Percentiles rank a stretch among this genome's conserved stretches.
These are phyloP conservation scores for Fusarium siculi DNA, from an alignment of 2,329 filamentous ascomycete species.

Conservation along the genomic window DNA sequence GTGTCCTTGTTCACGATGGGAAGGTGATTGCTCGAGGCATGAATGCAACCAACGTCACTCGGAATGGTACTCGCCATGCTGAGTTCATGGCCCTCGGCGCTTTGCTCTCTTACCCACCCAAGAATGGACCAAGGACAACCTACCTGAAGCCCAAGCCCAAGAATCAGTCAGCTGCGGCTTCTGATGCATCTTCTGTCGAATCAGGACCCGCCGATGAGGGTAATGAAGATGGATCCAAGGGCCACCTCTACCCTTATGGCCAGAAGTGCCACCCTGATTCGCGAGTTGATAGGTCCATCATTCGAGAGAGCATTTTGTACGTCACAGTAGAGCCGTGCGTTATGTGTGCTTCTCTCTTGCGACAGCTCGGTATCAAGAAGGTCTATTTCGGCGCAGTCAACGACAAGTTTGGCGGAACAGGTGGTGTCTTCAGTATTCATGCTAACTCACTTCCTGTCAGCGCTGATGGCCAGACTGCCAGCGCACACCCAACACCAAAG, in stretches of 20 bases:
- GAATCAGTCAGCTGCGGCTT: constrained; percentile 33
- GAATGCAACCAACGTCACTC: constrained; percentile 94
- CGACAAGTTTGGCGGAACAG: constrained; percentile 96
- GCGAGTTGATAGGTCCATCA: constrained; percentile 72
- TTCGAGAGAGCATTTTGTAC: constrained; percentile 82
- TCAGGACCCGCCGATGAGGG: constrained; percentile 52
- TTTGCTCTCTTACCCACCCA: constrained; percentile 57
- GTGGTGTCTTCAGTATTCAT: constrained; percentile 91
- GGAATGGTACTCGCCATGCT: constrained; percentile 92
- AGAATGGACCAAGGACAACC: constrained; percentile 45
- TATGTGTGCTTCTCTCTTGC: constrained; percentile 95
- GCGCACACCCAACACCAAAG: constrained; percentile 52
- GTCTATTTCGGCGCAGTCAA: constrained; percentile 97
- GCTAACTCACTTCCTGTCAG: constrained; percentile 62
- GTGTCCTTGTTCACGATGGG: constrained; percentile 85
- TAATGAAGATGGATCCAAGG: constrained; percentile 64
- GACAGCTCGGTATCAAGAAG: constrained; percentile 86
- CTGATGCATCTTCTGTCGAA: constrained; percentile 40
- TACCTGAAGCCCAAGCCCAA: constrained; percentile 50
- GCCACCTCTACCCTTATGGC: constrained; percentile 70
- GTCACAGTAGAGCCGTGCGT: constrained; percentile 98
- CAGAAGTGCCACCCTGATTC: constrained; percentile 66
- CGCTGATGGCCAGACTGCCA: constrained; percentile 52
- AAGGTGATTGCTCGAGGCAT: constrained; percentile 88
- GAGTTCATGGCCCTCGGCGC: constrained; percentile 88